Conservation (phyloP, 148 eudicot species). For the Rhododendron mucronatum region DNA sequence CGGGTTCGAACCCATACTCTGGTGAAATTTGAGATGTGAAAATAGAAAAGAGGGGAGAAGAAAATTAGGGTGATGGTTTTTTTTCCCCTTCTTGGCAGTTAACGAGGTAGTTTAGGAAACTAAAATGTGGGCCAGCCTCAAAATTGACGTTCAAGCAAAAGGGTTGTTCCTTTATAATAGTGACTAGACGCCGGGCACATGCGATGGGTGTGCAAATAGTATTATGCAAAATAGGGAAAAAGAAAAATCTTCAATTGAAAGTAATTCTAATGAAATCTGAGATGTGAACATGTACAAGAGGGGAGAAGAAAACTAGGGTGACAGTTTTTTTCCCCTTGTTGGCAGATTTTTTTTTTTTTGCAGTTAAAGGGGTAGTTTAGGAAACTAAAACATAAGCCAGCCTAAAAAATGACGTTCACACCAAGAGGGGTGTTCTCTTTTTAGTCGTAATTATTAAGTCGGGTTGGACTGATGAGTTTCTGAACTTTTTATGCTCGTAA, state of each 20-base stretch:
- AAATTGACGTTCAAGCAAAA: neutral
- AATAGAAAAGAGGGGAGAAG: neutral
- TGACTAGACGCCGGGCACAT: neutral
- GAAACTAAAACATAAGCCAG: neutral
- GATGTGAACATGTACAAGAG: neutral
- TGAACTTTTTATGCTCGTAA: neutral
- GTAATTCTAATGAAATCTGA: neutral
- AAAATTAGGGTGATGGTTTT: neutral
- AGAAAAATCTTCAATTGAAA: neutral
- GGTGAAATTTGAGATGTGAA: neutral
- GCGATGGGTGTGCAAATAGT: neutral
- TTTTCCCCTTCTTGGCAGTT: neutral
- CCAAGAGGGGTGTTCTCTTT: neutral
- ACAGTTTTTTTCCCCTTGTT: neutral
- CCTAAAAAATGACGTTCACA: neutral
- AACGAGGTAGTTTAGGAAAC: neutral
- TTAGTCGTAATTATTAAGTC: neutral
- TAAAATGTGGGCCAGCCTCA: neutral
- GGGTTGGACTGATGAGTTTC: neutral
- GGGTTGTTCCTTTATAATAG: neutral
- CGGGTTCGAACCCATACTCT: neutral
- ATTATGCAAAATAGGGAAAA: neutral
- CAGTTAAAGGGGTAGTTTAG: neutral
- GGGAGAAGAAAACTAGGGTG: neutral
- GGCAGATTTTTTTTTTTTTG: neutral